Evolutionary conservation across 495 filamentous ascomycete genomes (phyloP), one percentile per base, ranked within the genome.

Genomic region (Penicillium antarcticum): DNA sequence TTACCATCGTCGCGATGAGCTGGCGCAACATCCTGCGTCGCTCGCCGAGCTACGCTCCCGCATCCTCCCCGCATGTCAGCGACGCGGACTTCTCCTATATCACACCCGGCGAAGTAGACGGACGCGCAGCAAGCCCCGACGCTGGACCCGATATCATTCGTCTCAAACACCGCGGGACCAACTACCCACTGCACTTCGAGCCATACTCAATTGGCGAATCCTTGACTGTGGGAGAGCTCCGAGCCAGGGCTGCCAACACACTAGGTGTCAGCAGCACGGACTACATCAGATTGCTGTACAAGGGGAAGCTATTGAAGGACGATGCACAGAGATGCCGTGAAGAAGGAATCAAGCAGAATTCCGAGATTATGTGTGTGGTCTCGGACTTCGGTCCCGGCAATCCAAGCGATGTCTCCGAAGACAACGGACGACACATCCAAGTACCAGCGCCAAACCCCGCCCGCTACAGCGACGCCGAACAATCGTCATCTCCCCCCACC

Each of bases 31-130:
- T 80, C 57, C 80, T 78, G 51, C 74, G 70, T 50, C 65, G 83
- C 45, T 80, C 81, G 42, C 77, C 81, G 29, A 60, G 45, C 33
- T 61, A 58, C 52, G 38, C 44, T 35, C 45, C 59, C 81, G 77
- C 69, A 68, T 67, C 60, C 51, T 52, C 67, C 16, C 83, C 85
- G 8, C 72, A 84, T 52, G 84, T 94, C 54, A 86, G 79, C 63
- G 88, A 92, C 43, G 80, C 79, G 10, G 87, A 92, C 61, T 95
- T 85, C 68, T 83, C 80, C 59, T 95, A 96, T 71, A 87, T 94
- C 65, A 87, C 84, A 9, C 80, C 82, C 8, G 83, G 85, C 45
- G 87, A 91, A 51, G 71, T 86, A 41, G 74, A 80, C 43, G 69
- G 75, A 33, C 56, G 66, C 17, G 52, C 65, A 2, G 51, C 66